A percentile compares a stretch with the other conserved stretches of the same genome.
phyloP scores from a whole-genome alignment of 768 basidiomycete species.

The Kwoniella sp. region DNA sequence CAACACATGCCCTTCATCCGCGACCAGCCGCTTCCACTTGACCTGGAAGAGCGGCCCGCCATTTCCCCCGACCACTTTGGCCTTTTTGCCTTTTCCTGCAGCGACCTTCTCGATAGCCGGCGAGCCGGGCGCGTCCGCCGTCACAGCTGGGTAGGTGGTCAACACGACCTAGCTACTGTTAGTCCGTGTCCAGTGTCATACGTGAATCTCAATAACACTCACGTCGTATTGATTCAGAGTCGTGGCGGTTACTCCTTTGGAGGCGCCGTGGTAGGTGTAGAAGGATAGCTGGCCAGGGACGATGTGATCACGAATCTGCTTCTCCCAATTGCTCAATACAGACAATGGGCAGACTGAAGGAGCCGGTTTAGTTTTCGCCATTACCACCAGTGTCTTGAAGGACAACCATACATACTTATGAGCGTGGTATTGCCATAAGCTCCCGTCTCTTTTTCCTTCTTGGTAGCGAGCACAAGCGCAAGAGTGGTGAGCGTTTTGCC shows the following conservation, averaged over 20 bases:
- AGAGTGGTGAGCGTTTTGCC: conserved; percentile 91
- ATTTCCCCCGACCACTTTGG: conserved; percentile 46
- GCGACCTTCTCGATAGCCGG: neutral
- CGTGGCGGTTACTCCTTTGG: conserved; percentile 17
- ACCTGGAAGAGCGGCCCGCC: conserved; percentile 60
- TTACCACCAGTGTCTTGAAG: too few relatives aligned
- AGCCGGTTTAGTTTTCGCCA: neutral
- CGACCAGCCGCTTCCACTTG: conserved; percentile 79
- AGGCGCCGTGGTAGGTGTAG: conserved; percentile 37
- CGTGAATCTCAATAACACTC: conserved; percentile 5
- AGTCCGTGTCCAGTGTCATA: neutral
- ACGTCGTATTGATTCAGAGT: conserved; percentile 36
- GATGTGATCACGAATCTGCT: conserved; percentile 41
- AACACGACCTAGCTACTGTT: conserved; percentile 23
- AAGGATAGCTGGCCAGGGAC: conserved; percentile 20
- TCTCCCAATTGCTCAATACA: conserved; percentile 45
- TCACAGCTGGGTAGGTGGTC: conserved; percentile 39
- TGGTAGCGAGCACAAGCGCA: conserved; percentile 72
- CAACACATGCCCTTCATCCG: conserved; percentile 86
- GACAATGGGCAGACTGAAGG: conserved; percentile 37
- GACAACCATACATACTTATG: conserved; percentile 59
- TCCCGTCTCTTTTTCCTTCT: conserved; percentile 56
- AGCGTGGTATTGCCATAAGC: conserved; percentile 67
- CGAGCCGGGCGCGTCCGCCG: conserved; percentile 8
- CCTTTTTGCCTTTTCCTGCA: conserved; percentile 53